Evolutionary conservation across 2,329 filamentous ascomycete genomes (phyloP).

Genomic region (Scedosporium aurantiacum): DNA sequence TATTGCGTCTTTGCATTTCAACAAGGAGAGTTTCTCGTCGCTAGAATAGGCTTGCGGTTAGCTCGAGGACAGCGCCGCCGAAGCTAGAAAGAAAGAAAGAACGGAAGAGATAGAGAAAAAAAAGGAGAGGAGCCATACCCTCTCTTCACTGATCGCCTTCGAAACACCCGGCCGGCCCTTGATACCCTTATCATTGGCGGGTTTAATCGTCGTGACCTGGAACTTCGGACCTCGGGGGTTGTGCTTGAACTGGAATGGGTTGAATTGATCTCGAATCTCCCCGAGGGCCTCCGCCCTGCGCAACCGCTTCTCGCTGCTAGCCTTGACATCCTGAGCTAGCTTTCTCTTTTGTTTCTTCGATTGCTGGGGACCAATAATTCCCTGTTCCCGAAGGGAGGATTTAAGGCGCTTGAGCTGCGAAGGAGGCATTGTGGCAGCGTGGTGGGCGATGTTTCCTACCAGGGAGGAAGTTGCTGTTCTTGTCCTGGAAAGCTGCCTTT

Average conservation of each 20-base stretch:
- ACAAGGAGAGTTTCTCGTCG: slow-evolving; percentile 74
- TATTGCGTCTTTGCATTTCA: slow-evolving; percentile 81
- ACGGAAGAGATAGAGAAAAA: not conserved
- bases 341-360: slow-evolving; percentile 91
- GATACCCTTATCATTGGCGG: slow-evolving; percentile 43
- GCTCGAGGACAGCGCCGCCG: slow-evolving; percentile 9
- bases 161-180: slow-evolving; percentile 71
- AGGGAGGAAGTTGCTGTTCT: not conserved
- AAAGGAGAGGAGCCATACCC: slow-evolving; percentile 35
- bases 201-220: slow-evolving; percentile 61
- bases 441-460: slow-evolving; percentile 1
- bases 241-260: slow-evolving; percentile 90
- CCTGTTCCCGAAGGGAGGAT: slow-evolving; percentile 77
- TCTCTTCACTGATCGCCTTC: slow-evolving; percentile 79
- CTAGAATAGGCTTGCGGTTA: slow-evolving; percentile 25
- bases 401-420: slow-evolving; percentile 97
- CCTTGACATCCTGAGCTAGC: slow-evolving; percentile 53
- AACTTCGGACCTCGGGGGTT: slow-evolving; percentile 72
- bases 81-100: too few relatives aligned
- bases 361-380: slow-evolving; percentile 80
- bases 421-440: slow-evolving; percentile 59
- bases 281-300: slow-evolving; percentile 69
- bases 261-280: slow-evolving; percentile 89
- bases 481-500: not conserved
- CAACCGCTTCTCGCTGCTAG: slow-evolving; percentile 59